Evolutionary conservation across 2,329 filamentous ascomycete species (phyloP).

Genomic region (Neofusicoccum umdonicola): DNA sequence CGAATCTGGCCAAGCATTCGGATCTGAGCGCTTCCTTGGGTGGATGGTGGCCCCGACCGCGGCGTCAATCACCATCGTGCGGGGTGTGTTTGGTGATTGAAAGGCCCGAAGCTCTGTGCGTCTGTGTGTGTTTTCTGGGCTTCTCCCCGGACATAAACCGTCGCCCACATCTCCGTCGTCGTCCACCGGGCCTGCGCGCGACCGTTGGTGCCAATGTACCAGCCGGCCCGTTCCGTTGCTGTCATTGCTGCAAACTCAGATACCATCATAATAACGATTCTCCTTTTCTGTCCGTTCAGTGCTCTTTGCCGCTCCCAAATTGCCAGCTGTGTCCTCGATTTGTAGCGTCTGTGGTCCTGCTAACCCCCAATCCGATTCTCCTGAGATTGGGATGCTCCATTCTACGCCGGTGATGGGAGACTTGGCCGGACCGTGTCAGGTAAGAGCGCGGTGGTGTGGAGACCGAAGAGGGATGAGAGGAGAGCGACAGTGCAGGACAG

Average conservation of each 20-base stretch:
- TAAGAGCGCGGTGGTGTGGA: background rate
- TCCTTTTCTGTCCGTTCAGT: background rate
- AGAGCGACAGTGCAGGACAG: background rate
- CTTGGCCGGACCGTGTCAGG: background rate
- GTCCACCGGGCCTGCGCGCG: background rate
- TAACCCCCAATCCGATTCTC: background rate
- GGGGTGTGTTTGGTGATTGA: background rate
- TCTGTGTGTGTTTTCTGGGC: too few species aligned
- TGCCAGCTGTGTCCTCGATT: background rate
- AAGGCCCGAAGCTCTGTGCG: too few species aligned
- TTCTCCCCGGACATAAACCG: background rate
- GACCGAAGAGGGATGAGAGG: background rate
- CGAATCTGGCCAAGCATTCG: background rate
- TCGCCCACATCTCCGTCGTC: background rate
- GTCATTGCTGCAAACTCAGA: background rate
- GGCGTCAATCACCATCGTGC: background rate
- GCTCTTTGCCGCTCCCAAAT: background rate
- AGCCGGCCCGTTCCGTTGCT: background rate
- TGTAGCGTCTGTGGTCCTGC: background rate
- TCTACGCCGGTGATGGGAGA: background rate
- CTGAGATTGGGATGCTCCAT: slow-evolving; percentile 3
- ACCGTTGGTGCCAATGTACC: background rate
- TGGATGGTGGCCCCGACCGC: too few species aligned
- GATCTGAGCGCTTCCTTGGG: background rate
- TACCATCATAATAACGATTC: slow-evolving; percentile 1